These are phyloP conservation scores for Borealophlyctis nickersoniae DNA, from an alignment of 192 early-diverging fungal genomes.

Conservation along the genomic window DNA sequence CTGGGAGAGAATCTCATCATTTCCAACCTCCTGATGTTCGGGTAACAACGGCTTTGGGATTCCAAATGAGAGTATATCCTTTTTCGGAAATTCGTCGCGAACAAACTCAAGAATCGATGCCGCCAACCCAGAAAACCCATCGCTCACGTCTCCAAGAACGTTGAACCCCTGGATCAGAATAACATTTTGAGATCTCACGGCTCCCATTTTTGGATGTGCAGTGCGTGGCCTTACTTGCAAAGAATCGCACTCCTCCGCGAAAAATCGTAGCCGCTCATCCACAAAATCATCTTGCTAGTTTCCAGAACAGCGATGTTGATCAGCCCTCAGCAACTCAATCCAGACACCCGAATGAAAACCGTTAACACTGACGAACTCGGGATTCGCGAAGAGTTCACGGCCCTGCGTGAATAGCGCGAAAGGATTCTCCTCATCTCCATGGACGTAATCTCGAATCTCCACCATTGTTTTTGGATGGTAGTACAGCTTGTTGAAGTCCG, in stretches of 20 bases:
- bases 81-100: conserved; percentile 41
- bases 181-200: neutral
- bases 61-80: conserved; percentile 38
- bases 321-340: neutral
- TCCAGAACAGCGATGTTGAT: neutral
- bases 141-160: conserved; percentile 32
- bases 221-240: conserved; percentile 18
- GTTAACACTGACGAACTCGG: conserved; percentile 14
- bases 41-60: conserved; percentile 7
- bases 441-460: conserved; percentile 48
- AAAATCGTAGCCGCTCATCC: conserved; percentile 41
- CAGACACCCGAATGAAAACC: neutral
- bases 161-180: conserved; percentile 37
- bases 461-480: conserved; percentile 67
- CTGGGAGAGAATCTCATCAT: neutral
- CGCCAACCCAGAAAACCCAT: conserved; percentile 44
- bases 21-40: conserved; percentile 15
- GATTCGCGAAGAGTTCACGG: conserved; percentile 34
- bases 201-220: neutral
- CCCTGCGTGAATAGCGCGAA: conserved; percentile 59
- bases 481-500: conserved; percentile 75
- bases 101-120: conserved; percentile 32
- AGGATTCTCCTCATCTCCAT: conserved; percentile 53
- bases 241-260: conserved; percentile 45
- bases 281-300: conserved; percentile 39